A percentile compares a stretch with the other conserved stretches of the same genome.
phyloP scores from a whole-genome alignment of 2,329 filamentous ascomycete species.

The Hypomyces perniciosus region DNA sequence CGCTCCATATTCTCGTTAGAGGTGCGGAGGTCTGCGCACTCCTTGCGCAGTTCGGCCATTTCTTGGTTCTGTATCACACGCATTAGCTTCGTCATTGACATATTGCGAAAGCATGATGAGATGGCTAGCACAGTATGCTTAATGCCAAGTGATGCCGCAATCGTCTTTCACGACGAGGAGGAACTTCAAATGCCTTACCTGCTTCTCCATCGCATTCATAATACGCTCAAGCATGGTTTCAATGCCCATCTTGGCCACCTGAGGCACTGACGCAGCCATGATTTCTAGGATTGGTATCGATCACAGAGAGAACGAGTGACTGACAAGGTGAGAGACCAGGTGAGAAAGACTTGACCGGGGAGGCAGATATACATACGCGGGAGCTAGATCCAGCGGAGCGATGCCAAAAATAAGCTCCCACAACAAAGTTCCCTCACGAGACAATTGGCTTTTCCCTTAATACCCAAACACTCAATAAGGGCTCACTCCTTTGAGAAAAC shows the following conservation, averaged over 20 bases:
- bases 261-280: slow-evolving; percentile 12
- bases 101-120: background rate
- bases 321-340: background rate
- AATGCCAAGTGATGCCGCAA: background rate
- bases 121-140: background rate
- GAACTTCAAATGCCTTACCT: slow-evolving; percentile 12
- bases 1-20: slow-evolving; percentile 19
- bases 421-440: too few species aligned
- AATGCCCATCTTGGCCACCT: slow-evolving; percentile 12
- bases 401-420: too few species aligned
- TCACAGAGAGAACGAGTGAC: background rate
- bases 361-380: too few species aligned
- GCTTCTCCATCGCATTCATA: slow-evolving; percentile 18
- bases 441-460: too few species aligned
- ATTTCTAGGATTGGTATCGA: background rate
- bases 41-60: slow-evolving; percentile 18
- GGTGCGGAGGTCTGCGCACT: slow-evolving; percentile 20
- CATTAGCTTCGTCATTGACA: background rate
- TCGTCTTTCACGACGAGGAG: background rate
- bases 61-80: slow-evolving; percentile 16
- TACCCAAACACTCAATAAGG: too few species aligned
- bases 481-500: too few species aligned
- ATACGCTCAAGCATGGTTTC: slow-evolving; percentile 18
- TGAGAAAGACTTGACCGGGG: background rate
- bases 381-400: too few species aligned